Conservation (phyloP, 257 asterid species). For the Mitragyna speciosa region DNA sequence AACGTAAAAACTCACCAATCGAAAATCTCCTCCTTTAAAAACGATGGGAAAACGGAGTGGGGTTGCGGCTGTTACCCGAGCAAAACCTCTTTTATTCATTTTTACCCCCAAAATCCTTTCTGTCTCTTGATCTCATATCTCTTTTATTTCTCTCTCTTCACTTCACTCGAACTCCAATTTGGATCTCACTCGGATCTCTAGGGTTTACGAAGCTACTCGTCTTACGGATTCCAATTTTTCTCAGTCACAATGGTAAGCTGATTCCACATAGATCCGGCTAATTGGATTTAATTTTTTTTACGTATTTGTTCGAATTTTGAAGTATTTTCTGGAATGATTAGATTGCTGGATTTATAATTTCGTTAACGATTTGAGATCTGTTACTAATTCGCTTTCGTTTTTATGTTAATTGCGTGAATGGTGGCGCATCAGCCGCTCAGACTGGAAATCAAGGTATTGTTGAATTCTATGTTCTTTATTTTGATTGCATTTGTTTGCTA, state of each 20-base stretch:
- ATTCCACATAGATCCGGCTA: conserved; percentile 23
- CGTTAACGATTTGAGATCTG: conserved; percentile 29
- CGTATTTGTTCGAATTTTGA: not conserved
- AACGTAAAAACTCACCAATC: not conserved
- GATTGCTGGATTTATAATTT: conserved; percentile 12
- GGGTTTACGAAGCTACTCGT: conserved; percentile 21
- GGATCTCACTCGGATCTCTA: conserved; percentile 36
- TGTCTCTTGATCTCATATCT: conserved; percentile 32
- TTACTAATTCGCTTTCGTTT: conserved; percentile 4
- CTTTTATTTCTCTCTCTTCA: conserved; percentile 8
- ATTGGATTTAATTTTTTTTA: not conserved
- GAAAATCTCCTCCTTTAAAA: not conserved
- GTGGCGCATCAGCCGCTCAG: conserved; percentile 43
- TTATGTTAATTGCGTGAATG: conserved; percentile 8
- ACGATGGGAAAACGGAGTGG: not conserved
- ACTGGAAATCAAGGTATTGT: conserved; percentile 48
- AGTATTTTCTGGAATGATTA: not conserved
- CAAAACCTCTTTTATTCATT: conserved; percentile 26
- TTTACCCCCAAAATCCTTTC: conserved; percentile 4
- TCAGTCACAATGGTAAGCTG: conserved; percentile 34
- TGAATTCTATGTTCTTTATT: not conserved
- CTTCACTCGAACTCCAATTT: conserved; percentile 16
- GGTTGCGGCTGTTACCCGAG: conserved; percentile 28
- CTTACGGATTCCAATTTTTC: not conserved
- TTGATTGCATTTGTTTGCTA: not conserved